phyloP scores from a whole-genome alignment of 768 basidiomycete species.

The Suillus lakei region DNA sequence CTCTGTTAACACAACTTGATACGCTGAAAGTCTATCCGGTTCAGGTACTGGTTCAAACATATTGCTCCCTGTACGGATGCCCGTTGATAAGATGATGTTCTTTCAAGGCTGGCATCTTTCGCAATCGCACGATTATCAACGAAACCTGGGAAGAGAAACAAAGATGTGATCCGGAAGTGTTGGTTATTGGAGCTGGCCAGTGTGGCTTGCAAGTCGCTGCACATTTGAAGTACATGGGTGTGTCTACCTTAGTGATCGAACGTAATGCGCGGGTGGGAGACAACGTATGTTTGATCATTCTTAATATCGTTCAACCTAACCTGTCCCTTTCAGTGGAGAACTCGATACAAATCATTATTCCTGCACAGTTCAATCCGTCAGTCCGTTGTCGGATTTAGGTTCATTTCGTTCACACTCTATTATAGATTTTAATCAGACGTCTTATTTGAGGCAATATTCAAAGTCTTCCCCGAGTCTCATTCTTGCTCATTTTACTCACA shows the following conservation, averaged over 20 bases:
- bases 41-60: conserved; percentile 28
- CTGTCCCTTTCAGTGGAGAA: conserved; percentile 46
- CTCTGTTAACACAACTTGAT: conserved; percentile 62
- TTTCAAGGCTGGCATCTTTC: conserved; percentile 39
- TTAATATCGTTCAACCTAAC: conserved; percentile 1
- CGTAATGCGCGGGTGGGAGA: conserved; percentile 54
- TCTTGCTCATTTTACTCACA: conserved; percentile 20
- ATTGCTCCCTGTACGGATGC: neutral
- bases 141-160: conserved; percentile 57
- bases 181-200: conserved; percentile 70
- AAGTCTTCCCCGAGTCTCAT: neutral
- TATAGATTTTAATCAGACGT: conserved; percentile 56
- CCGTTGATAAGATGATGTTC: neutral
- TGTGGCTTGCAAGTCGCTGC: conserved; percentile 68
- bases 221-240: conserved; percentile 58
- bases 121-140: conserved; percentile 46
- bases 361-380: conserved; percentile 57
- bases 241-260: conserved; percentile 60
- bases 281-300: conserved; percentile 25
- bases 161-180: conserved; percentile 53
- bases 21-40: conserved; percentile 58
- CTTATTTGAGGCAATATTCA: conserved; percentile 52
- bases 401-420: neutral
- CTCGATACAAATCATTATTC: conserved; percentile 58
- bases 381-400: conserved; percentile 24